Percentiles rank a stretch among this genome's conserved stretches.
Evolutionary conservation across 1,284 basidiomycete species (phyloP).

Genomic region (Agroathelia rolfsii): DNA sequence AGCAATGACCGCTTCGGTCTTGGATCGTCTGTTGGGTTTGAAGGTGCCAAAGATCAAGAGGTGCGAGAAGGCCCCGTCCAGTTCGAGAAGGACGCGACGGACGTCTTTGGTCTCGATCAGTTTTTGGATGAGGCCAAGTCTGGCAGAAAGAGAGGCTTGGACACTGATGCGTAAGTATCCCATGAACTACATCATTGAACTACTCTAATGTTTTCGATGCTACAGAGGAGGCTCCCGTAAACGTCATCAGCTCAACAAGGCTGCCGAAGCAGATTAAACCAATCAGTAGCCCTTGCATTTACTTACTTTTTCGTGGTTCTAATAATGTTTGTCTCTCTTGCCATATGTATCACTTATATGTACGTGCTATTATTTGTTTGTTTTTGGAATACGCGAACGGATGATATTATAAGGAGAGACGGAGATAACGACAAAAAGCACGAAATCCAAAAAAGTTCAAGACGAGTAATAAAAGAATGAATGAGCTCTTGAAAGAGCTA

Average conservation of each 20-base stretch:
- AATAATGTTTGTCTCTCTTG: too few relatives aligned
- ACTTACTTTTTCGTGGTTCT: too few relatives aligned
- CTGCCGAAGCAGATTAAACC: conserved; percentile 41
- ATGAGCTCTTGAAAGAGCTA: too few relatives aligned
- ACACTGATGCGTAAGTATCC: conserved; percentile 56
- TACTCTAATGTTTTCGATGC: conserved; percentile 5
- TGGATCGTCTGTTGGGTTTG: conserved; percentile 85
- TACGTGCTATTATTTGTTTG: too few relatives aligned
- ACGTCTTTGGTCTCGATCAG: conserved; percentile 97
- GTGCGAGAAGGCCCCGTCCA: conserved; percentile 91
- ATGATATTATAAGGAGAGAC: too few relatives aligned
- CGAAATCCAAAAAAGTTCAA: too few relatives aligned
- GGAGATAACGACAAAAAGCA: too few relatives aligned
- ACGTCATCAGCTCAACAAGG: conserved; percentile 62
- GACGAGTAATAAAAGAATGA: too few relatives aligned
- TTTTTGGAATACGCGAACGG: too few relatives aligned
- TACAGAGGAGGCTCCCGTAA: conserved; percentile 54
- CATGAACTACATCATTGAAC: too few relatives aligned
- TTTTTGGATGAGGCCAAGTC: conserved; percentile 97
- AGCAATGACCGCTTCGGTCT: conserved; percentile 92
- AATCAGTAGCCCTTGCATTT: too few relatives aligned
- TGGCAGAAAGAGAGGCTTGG: conserved; percentile 84
- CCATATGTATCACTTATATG: too few relatives aligned
- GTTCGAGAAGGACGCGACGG: conserved; percentile 94
- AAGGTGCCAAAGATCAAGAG: conserved; percentile 78